These are phyloP conservation scores for Polygonum maritimum DNA, from an alignment of 148 eudicot genomes.

Conservation along the genomic window DNA sequence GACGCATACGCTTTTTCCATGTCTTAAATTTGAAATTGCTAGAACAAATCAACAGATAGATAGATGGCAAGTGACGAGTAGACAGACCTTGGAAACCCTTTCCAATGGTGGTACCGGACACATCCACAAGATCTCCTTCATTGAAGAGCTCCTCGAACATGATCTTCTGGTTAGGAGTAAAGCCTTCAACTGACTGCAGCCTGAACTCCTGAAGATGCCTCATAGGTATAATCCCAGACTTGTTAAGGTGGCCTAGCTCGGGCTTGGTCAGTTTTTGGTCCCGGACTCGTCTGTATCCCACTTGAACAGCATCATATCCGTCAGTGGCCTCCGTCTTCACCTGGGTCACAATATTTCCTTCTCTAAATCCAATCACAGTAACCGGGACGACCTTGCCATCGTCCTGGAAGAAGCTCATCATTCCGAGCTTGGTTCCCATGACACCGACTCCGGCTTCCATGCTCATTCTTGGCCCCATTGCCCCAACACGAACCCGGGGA, in stretches of 20 bases:
- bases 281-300: constrained; percentile 79
- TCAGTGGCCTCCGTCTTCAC: constrained; percentile 85
- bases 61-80: neutral
- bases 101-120: constrained; percentile 89
- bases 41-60: neutral
- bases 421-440: constrained; percentile 86
- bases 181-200: constrained; percentile 54
- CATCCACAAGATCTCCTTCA: constrained; percentile 88
- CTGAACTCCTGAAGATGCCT: constrained; percentile 90
- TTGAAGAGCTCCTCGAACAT: constrained; percentile 57
- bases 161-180: constrained; percentile 54
- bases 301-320: constrained; percentile 82
- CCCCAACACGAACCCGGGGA: neutral
- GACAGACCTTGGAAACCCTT: constrained; percentile 75
- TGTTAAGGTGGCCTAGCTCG: constrained; percentile 69
- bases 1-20: no score
- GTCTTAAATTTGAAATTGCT: no score
- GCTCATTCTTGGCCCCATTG: constrained; percentile 27
- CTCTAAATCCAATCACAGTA: constrained; percentile 90
- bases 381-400: constrained; percentile 75
- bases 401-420: constrained; percentile 78
- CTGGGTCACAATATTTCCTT: constrained; percentile 94
- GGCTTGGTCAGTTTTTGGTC: constrained; percentile 82
- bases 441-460: constrained; percentile 83
- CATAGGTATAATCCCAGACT: constrained; percentile 71